Percentiles rank a stretch among this genome's conserved stretches.
phyloP scores from a whole-genome alignment of 2,329 filamentous ascomycete species.

The Aspergillus amoenus region DNA sequence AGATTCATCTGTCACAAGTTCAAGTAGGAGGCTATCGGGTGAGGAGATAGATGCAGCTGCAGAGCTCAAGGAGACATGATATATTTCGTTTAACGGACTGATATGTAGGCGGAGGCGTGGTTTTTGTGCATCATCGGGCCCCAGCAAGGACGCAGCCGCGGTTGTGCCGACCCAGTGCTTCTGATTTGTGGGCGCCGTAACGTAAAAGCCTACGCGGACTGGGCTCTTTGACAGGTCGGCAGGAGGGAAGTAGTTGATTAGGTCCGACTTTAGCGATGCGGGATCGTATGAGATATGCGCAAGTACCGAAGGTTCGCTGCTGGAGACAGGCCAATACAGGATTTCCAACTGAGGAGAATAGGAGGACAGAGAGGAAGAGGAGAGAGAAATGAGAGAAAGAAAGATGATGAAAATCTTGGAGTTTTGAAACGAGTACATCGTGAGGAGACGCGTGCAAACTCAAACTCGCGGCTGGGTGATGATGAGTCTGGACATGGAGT shows the following conservation, averaged over 20 bases:
- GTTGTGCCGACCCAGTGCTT: slow-evolving; percentile 44
- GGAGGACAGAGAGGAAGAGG: slow-evolving; percentile 23
- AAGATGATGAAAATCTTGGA: slow-evolving; percentile 13
- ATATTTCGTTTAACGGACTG: slow-evolving; percentile 35
- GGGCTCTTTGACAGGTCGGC: slow-evolving; percentile 45
- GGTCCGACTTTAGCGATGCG: slow-evolving; percentile 32
- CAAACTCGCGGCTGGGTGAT: not conserved
- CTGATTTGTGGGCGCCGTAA: slow-evolving; percentile 26
- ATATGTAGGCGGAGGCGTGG: slow-evolving; percentile 43
- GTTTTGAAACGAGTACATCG: slow-evolving; percentile 14
- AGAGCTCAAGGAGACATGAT: slow-evolving; percentile 39
- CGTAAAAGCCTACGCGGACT: slow-evolving; percentile 55
- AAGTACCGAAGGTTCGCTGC: slow-evolving; percentile 35
- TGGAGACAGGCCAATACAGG: slow-evolving; percentile 37
- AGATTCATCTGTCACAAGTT: slow-evolving; percentile 32
- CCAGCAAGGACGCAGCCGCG: slow-evolving; percentile 37
- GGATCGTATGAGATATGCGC: slow-evolving; percentile 45
- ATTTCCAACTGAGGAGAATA: slow-evolving; percentile 31
- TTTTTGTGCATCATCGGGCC: slow-evolving; percentile 18
- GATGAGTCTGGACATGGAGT: not conserved
- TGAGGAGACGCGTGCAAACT: not conserved
- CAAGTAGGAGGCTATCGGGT: slow-evolving; percentile 25
- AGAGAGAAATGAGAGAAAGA: slow-evolving; percentile 16
- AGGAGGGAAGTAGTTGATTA: slow-evolving; percentile 42
- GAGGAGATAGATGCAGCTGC: slow-evolving; percentile 18